Base-by-base conservation (phyloP, 2,329 filamentous ascomycete species). In the Cladosporium sp. region DNA sequence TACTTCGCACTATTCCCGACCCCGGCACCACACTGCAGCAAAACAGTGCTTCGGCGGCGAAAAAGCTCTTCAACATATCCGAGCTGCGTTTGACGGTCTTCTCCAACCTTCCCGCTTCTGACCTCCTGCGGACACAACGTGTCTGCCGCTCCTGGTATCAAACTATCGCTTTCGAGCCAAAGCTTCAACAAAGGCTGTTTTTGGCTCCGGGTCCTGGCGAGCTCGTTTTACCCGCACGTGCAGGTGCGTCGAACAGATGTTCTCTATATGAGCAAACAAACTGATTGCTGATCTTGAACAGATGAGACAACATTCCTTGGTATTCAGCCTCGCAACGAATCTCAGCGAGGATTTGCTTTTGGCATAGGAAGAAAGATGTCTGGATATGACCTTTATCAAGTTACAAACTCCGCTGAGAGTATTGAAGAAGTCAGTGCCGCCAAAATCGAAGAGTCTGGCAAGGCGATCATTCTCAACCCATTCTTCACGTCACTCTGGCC, bases 131-230 rank as follows among this genome's bases (percentile, higher is more conserved):
- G 22, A n/a, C 16, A 7, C 39, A 49, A 36, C 25, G 38, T 15
- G 45, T 45, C 32, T 49, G 46, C 25, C 45, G 45, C 4, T 45
- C 40, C 16, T 53, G 50, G 50, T 53, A 49, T 27, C 22, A 30
- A 25, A 49, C 43, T 27, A 32, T 38, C 33, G 33, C 50, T 8
- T 12, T 39, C 9, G 50, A 53, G 9, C 15, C 2, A 12, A 40
- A 33, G 33, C 38, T 53, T 7, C 51, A 50, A 27, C 51, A 50
- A 32, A 45, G 46, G 15, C 29, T 53, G 4, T 46, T 50, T 40
- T 19, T 50, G n/a, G 5, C 39, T 7, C 13, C 51, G n/a, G 51
- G 46, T 3, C 51, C 51, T 6, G 51, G 40, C 19, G 46, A 49
- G 40, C 35, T 53, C n/a, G 30, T 46, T 11, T 15, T 35, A 7